Evolutionary conservation across 148 eudicot species (phyloP).

Genomic region (Nepenthes mirabilis): DNA sequence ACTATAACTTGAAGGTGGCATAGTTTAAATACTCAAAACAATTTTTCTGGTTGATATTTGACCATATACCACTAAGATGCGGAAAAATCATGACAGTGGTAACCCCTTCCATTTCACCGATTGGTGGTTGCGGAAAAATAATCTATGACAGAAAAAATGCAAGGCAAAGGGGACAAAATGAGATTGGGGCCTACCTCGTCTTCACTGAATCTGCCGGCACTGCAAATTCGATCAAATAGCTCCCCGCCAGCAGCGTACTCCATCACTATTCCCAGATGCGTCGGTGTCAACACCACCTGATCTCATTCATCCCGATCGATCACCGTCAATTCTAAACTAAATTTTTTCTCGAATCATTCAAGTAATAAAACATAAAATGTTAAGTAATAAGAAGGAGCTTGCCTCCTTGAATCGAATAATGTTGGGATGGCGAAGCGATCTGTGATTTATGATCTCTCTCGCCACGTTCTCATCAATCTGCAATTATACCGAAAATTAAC

Average conservation of each 20-base stretch:
- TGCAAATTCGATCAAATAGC: slow-evolving; percentile 83
- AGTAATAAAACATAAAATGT: too few species aligned
- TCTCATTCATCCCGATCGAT: not conserved
- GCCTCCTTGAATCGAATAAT: slow-evolving; percentile 37
- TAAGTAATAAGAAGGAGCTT: not conserved
- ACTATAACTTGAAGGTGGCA: too few species aligned
- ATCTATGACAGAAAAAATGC: not conserved
- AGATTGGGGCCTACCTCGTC: slow-evolving; percentile 49
- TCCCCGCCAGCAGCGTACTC: slow-evolving; percentile 94
- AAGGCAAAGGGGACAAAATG: not conserved
- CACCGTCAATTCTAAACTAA: not conserved
- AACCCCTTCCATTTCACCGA: too few species aligned
- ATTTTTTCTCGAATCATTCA: not conserved
- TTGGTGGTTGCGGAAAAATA: too few species aligned
- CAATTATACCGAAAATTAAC: not conserved
- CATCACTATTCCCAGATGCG: slow-evolving; percentile 92
- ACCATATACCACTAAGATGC: too few species aligned
- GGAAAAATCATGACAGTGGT: too few species aligned
- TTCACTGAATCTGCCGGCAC: slow-evolving; percentile 83
- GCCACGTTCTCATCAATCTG: slow-evolving; percentile 39
- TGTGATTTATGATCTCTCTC: slow-evolving; percentile 32
- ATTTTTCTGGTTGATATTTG: too few species aligned
- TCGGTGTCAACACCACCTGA: slow-evolving; percentile 75
- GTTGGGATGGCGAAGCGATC: slow-evolving; percentile 33
- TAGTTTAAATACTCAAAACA: too few species aligned